Evolutionary conservation across 371 early-diverging fungal genomes (phyloP).

Genomic region (Actinomortierella wolfii): DNA sequence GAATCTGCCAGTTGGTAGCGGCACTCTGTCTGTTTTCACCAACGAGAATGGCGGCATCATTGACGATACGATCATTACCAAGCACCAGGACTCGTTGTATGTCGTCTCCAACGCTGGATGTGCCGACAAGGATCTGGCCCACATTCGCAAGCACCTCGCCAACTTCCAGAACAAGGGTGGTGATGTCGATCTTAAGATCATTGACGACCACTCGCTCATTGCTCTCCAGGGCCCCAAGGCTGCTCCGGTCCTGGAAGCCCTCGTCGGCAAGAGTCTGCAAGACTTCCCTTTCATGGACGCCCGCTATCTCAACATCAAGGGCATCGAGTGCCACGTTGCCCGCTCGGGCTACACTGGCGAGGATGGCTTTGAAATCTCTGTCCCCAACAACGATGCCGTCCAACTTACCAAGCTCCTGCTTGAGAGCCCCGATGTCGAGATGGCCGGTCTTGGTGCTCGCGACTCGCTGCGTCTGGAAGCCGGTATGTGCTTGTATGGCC

Average conservation of each 20-base stretch:
- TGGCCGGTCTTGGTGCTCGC: conserved; percentile 96
- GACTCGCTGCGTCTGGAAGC: conserved; percentile 96
- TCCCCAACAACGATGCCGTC: conserved; percentile 72
- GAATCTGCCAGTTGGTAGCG: conserved; percentile 76
- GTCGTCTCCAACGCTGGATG: conserved; percentile 98
- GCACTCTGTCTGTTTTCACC: conserved; percentile 92
- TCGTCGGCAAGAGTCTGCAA: conserved; percentile 59
- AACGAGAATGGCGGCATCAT: conserved; percentile 97
- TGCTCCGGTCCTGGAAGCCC: conserved; percentile 58
- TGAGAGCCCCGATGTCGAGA: conserved; percentile 76
- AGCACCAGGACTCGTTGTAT: conserved; percentile 80
- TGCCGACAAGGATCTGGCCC: conserved; percentile 94
- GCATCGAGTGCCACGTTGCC: conserved; percentile 86
- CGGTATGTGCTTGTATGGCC: conserved; percentile 95
- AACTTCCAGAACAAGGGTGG: conserved; percentile 86
- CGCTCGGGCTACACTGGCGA: conserved; percentile 99
- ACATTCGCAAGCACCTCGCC: conserved; percentile 78
- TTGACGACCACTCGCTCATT: conserved; percentile 85
- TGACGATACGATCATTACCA: conserved; percentile 96
- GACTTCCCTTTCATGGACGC: conserved; percentile 92
- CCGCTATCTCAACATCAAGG: conserved; percentile 71
- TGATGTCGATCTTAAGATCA: conserved; percentile 82
- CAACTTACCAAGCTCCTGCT: conserved; percentile 74
- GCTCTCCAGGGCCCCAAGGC: conserved; percentile 91
- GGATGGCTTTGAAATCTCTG: conserved; percentile 98